Conservation (phyloP, 2,329 filamentous ascomycete species). For the Colletotrichum sp. region DNA sequence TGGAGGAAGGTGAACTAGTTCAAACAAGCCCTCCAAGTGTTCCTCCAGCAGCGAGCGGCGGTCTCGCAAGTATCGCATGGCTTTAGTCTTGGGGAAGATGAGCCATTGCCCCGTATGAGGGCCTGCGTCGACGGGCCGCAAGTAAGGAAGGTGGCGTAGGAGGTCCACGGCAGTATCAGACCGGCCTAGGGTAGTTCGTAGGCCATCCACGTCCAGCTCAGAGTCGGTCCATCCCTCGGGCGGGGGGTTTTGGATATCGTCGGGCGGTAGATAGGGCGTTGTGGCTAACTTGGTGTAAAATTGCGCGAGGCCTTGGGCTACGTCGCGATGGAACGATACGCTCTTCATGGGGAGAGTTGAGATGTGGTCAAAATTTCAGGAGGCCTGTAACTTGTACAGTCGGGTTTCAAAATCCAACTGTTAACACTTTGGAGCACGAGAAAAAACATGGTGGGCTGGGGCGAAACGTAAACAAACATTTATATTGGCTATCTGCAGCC, state of each 20-base stretch:
- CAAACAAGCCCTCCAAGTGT: background rate
- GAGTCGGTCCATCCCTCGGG: background rate
- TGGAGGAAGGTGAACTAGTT: background rate
- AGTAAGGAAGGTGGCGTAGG: background rate
- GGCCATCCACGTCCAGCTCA: background rate
- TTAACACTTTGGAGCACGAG: background rate
- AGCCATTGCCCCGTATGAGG: background rate
- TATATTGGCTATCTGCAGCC: background rate
- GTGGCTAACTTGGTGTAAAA: background rate
- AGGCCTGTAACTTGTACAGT: background rate
- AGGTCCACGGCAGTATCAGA: background rate
- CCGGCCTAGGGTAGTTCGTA: background rate
- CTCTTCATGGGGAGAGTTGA: background rate
- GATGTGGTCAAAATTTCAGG: background rate
- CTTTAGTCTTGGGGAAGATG: background rate
- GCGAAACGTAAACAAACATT: background rate
- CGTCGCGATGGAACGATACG: background rate
- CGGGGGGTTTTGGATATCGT: background rate
- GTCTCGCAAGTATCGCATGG: background rate
- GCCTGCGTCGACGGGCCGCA: background rate
- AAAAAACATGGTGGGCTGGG: background rate
- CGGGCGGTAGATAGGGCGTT: background rate
- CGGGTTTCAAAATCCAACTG: background rate
- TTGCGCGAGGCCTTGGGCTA: background rate
- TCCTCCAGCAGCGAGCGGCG: background rate